Evolutionary conservation across 345 rosid genomes (phyloP).

Genomic region (Eucalyptus leucophloia): DNA sequence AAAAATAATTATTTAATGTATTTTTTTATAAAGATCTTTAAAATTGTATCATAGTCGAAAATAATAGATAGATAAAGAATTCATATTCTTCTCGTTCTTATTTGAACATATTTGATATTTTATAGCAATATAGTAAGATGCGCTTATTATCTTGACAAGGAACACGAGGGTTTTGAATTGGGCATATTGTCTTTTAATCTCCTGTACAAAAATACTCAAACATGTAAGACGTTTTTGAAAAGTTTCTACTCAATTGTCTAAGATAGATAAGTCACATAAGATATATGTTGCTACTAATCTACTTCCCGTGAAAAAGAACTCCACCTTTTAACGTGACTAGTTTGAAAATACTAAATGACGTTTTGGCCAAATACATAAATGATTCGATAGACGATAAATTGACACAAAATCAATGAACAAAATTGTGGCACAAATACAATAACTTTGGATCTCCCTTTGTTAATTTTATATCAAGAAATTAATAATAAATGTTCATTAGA

Average conservation of each 20-base stretch:
- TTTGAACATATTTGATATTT: neutral
- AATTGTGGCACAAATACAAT: neutral
- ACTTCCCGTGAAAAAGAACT: neutral
- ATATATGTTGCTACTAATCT: neutral
- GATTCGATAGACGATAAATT: neutral
- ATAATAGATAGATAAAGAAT: neutral
- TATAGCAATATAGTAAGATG: neutral
- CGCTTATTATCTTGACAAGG: neutral
- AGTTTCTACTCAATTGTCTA: neutral
- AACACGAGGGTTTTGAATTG: neutral
- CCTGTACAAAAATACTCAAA: neutral
- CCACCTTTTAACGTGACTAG: neutral
- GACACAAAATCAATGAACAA: neutral
- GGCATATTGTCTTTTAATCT: neutral
- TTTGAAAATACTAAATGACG: neutral
- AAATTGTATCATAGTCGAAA: neutral
- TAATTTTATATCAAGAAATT: neutral
- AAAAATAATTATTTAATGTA: neutral
- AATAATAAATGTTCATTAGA: neutral
- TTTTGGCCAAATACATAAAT: neutral
- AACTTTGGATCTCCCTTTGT: neutral
- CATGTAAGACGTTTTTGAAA: neutral
- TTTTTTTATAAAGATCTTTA: neutral
- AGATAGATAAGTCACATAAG: neutral
- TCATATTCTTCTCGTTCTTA: neutral